These are phyloP conservation scores for Chlamydomonas applanata DNA, from an alignment of 139 green algal genomes.

Conservation along the genomic window DNA sequence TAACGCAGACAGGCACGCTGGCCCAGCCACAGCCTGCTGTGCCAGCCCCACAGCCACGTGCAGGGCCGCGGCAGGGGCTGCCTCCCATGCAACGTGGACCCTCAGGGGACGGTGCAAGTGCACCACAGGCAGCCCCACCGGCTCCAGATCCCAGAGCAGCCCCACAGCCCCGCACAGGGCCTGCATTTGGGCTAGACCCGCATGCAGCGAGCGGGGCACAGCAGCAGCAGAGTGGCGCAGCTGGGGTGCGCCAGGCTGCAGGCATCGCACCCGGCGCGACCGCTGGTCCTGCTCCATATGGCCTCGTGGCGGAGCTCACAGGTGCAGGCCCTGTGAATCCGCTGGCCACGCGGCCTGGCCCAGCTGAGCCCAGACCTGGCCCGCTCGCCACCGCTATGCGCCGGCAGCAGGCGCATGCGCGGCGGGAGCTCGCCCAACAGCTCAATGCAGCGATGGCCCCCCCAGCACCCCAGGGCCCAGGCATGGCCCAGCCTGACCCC, in stretches of 20 bases:
- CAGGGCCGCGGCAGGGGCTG: too few species aligned
- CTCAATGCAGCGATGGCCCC: too few species aligned
- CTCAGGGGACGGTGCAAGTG: too few species aligned
- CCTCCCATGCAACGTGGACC: too few species aligned
- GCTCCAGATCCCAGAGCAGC: background rate
- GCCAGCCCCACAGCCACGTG: too few species aligned
- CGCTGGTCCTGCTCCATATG: background rate
- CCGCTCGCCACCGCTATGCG: background rate
- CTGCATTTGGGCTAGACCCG: too few species aligned
- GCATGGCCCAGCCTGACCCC: background rate
- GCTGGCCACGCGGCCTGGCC: background rate
- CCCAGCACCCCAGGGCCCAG: background rate
- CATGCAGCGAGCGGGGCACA: too few species aligned
- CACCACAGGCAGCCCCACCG: background rate
- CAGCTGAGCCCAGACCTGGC: background rate
- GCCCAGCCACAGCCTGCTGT: too few species aligned
- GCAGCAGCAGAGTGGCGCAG: conserved; percentile 4
- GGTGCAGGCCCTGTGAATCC: background rate
- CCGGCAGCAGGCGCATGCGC: background rate
- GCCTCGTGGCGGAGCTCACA: background rate
- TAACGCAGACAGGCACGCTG: too few species aligned
- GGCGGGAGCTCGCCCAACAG: background rate
- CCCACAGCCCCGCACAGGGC: background rate
- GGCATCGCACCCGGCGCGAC: too few species aligned
- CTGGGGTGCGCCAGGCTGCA: too few species aligned